Conservation (phyloP, 371 early-diverging fungal species). For the Mucor velutinosus region DNA sequence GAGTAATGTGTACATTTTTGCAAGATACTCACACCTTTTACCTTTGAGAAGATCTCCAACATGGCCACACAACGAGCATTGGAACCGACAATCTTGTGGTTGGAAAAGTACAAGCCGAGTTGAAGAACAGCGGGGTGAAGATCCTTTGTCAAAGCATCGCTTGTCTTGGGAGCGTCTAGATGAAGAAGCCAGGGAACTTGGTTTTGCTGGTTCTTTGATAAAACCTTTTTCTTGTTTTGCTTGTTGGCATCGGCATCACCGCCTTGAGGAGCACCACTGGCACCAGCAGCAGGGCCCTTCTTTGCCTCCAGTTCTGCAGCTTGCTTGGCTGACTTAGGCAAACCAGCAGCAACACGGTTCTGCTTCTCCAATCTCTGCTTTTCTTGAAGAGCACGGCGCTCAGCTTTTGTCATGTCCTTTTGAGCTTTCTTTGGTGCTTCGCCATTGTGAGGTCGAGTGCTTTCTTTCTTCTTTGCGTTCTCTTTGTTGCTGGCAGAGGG, state of each 20-base stretch:
- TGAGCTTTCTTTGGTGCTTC: constrained; percentile 46
- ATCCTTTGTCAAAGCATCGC: constrained; percentile 54
- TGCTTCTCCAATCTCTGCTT: constrained; percentile 76
- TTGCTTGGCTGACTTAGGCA: constrained; percentile 31
- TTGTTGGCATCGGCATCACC: constrained; percentile 28
- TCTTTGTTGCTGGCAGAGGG: constrained; percentile 6
- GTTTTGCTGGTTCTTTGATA: constrained; percentile 44
- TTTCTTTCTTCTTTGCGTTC: constrained; percentile 15
- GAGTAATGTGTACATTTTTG: background rate
- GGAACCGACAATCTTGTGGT: constrained; percentile 86
- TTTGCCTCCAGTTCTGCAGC: constrained; percentile 19
- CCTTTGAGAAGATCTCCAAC: constrained; percentile 82
- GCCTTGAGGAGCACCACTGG: constrained; percentile 8
- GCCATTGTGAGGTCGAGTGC: constrained; percentile 15
- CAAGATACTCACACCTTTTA: constrained; percentile 26
- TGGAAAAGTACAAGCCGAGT: constrained; percentile 85
- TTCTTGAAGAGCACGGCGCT: constrained; percentile 84
- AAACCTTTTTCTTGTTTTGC: constrained; percentile 39
- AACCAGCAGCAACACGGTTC: constrained; percentile 55
- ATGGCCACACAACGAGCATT: constrained; percentile 90
- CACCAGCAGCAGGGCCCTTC: constrained; percentile 18
- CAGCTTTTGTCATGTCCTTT: constrained; percentile 89
- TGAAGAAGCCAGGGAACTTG: constrained; percentile 71
- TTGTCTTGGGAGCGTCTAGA: constrained; percentile 63
- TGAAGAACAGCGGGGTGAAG: constrained; percentile 90